Conservation (phyloP, 116 monocot species). For the Dioscorea cayenensis region DNA sequence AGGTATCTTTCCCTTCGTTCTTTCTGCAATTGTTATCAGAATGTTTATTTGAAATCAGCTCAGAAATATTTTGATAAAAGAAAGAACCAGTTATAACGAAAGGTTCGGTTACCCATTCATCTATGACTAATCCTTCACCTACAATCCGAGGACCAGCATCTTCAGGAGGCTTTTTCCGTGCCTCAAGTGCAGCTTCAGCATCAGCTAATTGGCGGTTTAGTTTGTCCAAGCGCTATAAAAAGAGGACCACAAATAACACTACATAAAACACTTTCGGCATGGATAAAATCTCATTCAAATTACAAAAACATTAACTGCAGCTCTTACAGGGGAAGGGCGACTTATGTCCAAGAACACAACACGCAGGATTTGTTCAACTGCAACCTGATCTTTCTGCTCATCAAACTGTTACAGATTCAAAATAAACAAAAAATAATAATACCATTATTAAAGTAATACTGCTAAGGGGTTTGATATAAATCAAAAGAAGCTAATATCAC, state of each 20-base stretch:
- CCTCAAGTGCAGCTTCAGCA: constrained; percentile 63
- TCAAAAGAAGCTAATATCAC: no score
- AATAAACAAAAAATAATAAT: not conserved
- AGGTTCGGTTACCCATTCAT: constrained; percentile 60
- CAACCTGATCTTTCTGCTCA: constrained; percentile 60
- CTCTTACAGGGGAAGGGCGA: constrained; percentile 39
- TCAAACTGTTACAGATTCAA: constrained; percentile 44
- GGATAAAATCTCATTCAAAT: not conserved
- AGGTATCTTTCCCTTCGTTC: constrained; percentile 26
- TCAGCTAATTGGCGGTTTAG: constrained; percentile 56
- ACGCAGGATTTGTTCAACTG: constrained; percentile 50
- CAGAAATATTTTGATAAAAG: not conserved
- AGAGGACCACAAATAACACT: not conserved
- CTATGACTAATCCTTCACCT: constrained; percentile 72
- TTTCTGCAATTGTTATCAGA: constrained; percentile 3
- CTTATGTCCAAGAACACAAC: constrained; percentile 55
- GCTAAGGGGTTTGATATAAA: not conserved
- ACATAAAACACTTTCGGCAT: not conserved
- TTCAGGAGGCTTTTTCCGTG: constrained; percentile 63
- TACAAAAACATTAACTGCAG: not conserved
- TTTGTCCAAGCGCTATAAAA: constrained; percentile 57
- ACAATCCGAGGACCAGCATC: constrained; percentile 42
- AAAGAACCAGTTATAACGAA: not conserved
- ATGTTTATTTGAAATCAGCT: not conserved
- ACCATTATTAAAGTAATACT: not conserved